Conservation (phyloP, 345 rosid genomes). For the Syzygium oleosum region DNA sequence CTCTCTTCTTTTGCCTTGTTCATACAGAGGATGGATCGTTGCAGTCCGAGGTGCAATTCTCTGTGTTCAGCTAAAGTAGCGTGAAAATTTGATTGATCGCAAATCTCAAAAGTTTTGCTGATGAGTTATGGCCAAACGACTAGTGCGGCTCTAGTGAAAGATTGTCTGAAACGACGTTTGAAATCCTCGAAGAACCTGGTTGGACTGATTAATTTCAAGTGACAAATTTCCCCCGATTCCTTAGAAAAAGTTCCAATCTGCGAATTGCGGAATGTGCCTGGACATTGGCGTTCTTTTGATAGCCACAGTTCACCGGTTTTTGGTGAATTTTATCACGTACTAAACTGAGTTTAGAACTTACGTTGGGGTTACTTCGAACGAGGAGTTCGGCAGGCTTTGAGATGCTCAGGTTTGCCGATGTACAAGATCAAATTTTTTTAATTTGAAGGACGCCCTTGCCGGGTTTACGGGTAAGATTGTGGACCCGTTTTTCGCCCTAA, state of each 20-base stretch:
- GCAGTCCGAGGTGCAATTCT: neutral
- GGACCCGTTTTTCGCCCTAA: neutral
- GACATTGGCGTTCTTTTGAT: neutral
- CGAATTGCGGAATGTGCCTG: neutral
- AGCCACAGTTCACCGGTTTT: neutral
- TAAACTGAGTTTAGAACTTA: neutral
- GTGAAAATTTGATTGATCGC: neutral
- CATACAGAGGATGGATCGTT: neutral
- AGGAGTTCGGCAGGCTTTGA: neutral
- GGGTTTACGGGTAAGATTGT: neutral
- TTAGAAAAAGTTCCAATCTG: too few species aligned
- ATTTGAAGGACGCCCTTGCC: neutral
- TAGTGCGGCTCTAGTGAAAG: neutral
- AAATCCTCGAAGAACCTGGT: neutral
- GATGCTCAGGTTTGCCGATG: neutral
- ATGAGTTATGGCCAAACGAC: neutral
- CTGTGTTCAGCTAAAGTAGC: neutral
- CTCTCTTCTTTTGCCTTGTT: neutral
- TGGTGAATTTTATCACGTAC: neutral
- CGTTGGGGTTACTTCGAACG: neutral
- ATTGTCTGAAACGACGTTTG: neutral
- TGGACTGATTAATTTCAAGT: neutral
- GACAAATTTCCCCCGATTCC: neutral
- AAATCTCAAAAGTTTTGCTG: neutral
- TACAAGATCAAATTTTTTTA: neutral